Evolutionary conservation across 169 alveolate genomes (phyloP).

Genomic region (Plasmodium yoelii): DNA sequence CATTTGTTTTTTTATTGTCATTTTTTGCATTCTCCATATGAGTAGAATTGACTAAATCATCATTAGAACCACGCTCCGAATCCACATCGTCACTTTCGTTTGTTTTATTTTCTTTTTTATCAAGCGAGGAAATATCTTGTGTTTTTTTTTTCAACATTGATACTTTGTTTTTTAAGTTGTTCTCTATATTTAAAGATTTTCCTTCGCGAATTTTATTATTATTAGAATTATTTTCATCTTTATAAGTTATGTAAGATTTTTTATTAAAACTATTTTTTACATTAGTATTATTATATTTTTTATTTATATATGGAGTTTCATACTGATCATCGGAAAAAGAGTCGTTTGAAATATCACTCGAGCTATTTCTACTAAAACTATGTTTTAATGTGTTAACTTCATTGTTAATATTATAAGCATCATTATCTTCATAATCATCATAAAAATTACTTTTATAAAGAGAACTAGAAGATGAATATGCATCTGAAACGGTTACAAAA

Average conservation of each 20-base stretch:
- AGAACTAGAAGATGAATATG: conserved; percentile 43
- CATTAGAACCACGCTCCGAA: background rate
- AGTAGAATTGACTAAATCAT: background rate
- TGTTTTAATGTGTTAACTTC: background rate
- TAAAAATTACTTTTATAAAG: conserved; percentile 23
- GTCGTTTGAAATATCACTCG: conserved; percentile 16
- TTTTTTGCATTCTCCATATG: background rate
- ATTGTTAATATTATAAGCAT: background rate
- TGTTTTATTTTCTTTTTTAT: background rate
- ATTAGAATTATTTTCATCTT: background rate
- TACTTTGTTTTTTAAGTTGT: conserved; percentile 5
- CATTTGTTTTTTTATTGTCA: background rate
- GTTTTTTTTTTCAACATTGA: background rate
- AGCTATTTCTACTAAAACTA: background rate
- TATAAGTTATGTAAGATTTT: conserved; percentile 11
- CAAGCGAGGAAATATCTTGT: background rate
- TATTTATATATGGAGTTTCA: conserved; percentile 25
- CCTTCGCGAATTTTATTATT: background rate
- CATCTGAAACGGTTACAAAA: conserved; percentile 59
- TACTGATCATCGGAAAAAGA: conserved; percentile 45
- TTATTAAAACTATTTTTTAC: conserved; percentile 15
- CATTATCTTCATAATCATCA: conserved; percentile 33
- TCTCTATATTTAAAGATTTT: background rate
- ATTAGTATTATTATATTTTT: conserved; percentile 41
- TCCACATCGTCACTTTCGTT: background rate